phyloP scores from a whole-genome alignment of 495 filamentous ascomycete species.

The Penicillium longicatenatum region DNA sequence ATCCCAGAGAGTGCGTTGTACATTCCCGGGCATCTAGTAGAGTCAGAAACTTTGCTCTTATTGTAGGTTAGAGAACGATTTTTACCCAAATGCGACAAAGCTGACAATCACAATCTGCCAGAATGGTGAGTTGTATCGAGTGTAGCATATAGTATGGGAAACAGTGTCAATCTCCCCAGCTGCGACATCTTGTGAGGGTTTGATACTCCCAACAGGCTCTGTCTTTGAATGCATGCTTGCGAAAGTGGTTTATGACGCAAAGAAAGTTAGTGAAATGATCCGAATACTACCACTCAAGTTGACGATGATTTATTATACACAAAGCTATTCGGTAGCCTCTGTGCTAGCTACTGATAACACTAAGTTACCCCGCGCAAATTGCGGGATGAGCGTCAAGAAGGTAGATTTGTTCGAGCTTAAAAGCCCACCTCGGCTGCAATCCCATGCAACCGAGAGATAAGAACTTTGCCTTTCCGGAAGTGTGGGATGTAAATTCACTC shows the following conservation, averaged over 20 bases:
- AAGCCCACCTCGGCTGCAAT: neutral
- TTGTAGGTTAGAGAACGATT: neutral
- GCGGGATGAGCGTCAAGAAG: neutral
- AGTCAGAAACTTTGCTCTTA: neutral
- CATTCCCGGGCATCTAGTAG: slow-evolving; percentile 9
- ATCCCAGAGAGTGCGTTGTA: slow-evolving; percentile 11
- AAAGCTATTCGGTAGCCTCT: neutral
- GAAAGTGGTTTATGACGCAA: neutral
- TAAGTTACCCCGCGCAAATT: neutral
- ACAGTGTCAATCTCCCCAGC: neutral
- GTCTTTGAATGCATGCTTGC: neutral
- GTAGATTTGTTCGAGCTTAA: too few species aligned
- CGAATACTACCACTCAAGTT: too few species aligned
- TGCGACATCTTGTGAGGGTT: neutral
- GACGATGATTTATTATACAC: neutral
- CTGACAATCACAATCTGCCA: slow-evolving; percentile 13
- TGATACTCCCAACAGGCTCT: neutral
- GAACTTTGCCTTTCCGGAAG: neutral
- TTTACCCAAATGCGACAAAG: slow-evolving; percentile 11
- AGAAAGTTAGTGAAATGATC: too few species aligned
- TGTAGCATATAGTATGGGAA: neutral
- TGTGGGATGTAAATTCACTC: too few species aligned
- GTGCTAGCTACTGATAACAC: too few species aligned
- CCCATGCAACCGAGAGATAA: neutral
- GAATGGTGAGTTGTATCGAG: slow-evolving; percentile 10